These are phyloP conservation scores for Candida cerambycidarum DNA, from an alignment of 805 yeast genomes.

Conservation along the genomic window DNA sequence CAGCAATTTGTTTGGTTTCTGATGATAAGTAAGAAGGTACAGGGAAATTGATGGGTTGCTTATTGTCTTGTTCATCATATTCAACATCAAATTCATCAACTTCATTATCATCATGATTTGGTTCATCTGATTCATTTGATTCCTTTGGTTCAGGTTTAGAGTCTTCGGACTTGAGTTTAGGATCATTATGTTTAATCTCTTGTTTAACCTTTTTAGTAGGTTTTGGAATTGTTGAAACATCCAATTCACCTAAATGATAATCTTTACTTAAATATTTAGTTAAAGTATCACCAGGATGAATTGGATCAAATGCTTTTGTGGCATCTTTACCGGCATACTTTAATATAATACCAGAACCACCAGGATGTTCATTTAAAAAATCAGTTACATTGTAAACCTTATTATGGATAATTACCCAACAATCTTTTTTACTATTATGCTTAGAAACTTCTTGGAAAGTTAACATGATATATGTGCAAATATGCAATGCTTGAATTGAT, in stretches of 20 bases:
- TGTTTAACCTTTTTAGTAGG: background rate
- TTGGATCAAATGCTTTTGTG: slow-evolving; percentile 79
- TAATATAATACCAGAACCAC: slow-evolving; percentile 55
- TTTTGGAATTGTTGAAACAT: slow-evolving; percentile 5
- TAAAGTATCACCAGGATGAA: slow-evolving; percentile 88
- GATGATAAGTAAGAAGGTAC: slow-evolving; percentile 11
- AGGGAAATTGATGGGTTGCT: slow-evolving; percentile 23
- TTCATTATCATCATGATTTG: background rate
- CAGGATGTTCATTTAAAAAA: slow-evolving; percentile 59
- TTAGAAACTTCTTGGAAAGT: slow-evolving; percentile 31
- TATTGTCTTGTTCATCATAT: slow-evolving; percentile 41
- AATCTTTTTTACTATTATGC: slow-evolving; percentile 59
- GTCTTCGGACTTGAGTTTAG: background rate
- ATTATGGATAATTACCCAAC: slow-evolving; percentile 85
- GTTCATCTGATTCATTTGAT: background rate
- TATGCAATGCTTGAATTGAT: too few relatives aligned
- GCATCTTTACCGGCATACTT: slow-evolving; percentile 58
- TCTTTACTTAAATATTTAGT: slow-evolving; percentile 57
- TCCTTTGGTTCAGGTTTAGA: background rate
- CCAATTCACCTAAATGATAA: slow-evolving; percentile 37
- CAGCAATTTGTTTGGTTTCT: slow-evolving; percentile 12
- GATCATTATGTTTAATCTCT: background rate
- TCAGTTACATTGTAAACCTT: slow-evolving; percentile 77
- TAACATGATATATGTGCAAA: too few relatives aligned
- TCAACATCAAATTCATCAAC: slow-evolving; percentile 43